phyloP scores from a whole-genome alignment of 805 yeast genomes.

The Yarrowia sp. region DNA sequence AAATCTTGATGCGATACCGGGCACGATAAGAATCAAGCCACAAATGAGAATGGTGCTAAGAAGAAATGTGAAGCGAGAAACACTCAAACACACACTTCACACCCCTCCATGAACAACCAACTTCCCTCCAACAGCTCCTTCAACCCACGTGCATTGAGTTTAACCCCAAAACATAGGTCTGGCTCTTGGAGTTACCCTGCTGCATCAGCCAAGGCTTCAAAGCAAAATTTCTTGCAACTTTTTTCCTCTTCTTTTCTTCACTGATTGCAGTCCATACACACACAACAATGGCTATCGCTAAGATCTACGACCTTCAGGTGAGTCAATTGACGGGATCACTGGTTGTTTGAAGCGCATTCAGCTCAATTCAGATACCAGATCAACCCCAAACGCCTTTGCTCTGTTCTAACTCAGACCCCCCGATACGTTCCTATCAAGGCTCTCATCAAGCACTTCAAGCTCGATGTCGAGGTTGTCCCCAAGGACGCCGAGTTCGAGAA shows the following conservation, averaged over 20 bases:
- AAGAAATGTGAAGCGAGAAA: too few species aligned
- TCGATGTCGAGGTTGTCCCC: constrained; percentile 59
- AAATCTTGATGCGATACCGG: not conserved
- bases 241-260: constrained; percentile 37
- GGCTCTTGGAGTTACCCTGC: constrained; percentile 14
- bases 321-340: constrained; percentile 23
- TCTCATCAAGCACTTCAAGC: constrained; percentile 60
- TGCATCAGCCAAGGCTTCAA: constrained; percentile 26
- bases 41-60: not conserved
- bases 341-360: too few species aligned
- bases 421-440: constrained; percentile 42
- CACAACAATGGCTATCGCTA: constrained; percentile 34
- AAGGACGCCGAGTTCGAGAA: constrained; percentile 54
- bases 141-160: constrained; percentile 31
- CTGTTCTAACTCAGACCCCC: constrained; percentile 40
- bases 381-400: not conserved
- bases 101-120: not conserved
- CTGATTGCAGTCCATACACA: constrained; percentile 19
- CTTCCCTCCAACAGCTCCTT: not conserved
- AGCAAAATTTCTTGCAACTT: constrained; percentile 24
- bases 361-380: too few species aligned
- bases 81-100: not conserved
- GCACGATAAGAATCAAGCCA: constrained; percentile 22
- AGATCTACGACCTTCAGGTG: constrained; percentile 35
- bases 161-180: constrained; percentile 31